Percentiles rank a stretch among this genome's conserved stretches.
Conservation (phyloP, 371 early-diverging fungal genomes). For the Actinomortierella wolfii region DNA sequence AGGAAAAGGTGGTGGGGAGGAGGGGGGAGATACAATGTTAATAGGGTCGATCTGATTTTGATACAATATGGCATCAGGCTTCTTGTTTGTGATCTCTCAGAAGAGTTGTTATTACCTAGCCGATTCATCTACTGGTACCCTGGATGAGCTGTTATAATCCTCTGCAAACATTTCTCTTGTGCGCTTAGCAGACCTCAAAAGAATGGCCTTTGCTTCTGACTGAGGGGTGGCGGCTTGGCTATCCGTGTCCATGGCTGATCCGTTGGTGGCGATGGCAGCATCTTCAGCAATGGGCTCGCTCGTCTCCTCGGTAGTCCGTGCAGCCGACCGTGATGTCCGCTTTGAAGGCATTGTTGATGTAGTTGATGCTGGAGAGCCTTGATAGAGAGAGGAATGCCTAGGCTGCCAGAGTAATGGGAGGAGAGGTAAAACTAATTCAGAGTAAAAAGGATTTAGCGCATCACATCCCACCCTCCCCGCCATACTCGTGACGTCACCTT, state of each 20-base stretch:
- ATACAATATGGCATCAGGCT: too few relatives aligned
- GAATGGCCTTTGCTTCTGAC: constrained; percentile 27
- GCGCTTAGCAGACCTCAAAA: constrained; percentile 57
- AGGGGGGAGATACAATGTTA: too few relatives aligned
- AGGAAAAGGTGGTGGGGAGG: neutral
- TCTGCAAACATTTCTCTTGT: constrained; percentile 62
- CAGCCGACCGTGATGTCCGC: too few relatives aligned
- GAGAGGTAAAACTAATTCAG: too few relatives aligned
- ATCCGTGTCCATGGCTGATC: constrained; percentile 2
- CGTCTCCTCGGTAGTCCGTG: too few relatives aligned
- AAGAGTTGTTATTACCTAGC: constrained; percentile 47
- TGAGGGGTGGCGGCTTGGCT: neutral
- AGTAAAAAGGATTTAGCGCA: too few relatives aligned
- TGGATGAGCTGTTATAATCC: constrained; percentile 56
- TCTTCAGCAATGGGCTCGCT: neutral
- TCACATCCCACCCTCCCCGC: neutral
- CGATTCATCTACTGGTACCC: constrained; percentile 52
- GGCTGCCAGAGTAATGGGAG: too few relatives aligned
- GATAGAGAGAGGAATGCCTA: too few relatives aligned
- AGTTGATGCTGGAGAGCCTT: too few relatives aligned
- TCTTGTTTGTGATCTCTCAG: too few relatives aligned
- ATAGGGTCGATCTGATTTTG: too few relatives aligned
- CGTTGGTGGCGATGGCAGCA: constrained; percentile 10
- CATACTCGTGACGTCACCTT: constrained; percentile 3
- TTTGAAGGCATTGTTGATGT: too few relatives aligned